Evolutionary conservation across 305 asterid genomes (phyloP), one percentile per base, ranked within the genome.

Genomic region (Fraxinus xanthoxyloides): DNA sequence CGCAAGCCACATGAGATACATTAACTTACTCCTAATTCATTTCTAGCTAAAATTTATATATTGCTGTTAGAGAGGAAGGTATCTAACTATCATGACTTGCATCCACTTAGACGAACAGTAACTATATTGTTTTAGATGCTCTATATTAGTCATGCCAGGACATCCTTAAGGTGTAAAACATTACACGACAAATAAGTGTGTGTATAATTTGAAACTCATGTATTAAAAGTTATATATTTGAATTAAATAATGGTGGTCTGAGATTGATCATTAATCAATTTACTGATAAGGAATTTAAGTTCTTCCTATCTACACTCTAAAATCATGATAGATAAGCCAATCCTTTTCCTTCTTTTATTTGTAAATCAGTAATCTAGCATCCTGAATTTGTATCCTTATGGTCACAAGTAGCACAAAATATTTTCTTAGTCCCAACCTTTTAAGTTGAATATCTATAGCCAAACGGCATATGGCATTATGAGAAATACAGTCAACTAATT

Each of bases 361-460:
- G 69, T 38, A 56, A 21, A 48, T 65, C 51, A 38, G 77, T 63
- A 56, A 82, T 48, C 77, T 48, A 84, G 65, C 32, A 31, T 69
- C 59, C 70, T 43, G 78, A 34, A 26, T 72, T 77, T 56, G 78
- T 67, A 40, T 31, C 23, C 36, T 30, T 4, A 31, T 5, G 23
- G 21, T 69, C 40, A 67, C 38, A 30, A 69, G 40, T 28, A 30
- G 21, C 75, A 75, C 34, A 23, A 10, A 26, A 43, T 26, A 46
- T 23, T 19, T 38, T 35, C 19, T 43, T 24, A 23, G 19, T 74
- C 17, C 21, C 28, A 75, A 75, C 35, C 38, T 21, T 26, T 69
- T 2, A 48, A 30, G 32, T 32, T 40, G 77, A 34, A 79, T 59
- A 79, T 30, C 10, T 31, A 54, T 17, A 31, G 56, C 69, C 76